A percentile compares a stretch with the other conserved stretches of the same genome.
Evolutionary conservation across 1,139 yeast genomes (phyloP).

Genomic region (Yamadazyma atmosphaerica): DNA sequence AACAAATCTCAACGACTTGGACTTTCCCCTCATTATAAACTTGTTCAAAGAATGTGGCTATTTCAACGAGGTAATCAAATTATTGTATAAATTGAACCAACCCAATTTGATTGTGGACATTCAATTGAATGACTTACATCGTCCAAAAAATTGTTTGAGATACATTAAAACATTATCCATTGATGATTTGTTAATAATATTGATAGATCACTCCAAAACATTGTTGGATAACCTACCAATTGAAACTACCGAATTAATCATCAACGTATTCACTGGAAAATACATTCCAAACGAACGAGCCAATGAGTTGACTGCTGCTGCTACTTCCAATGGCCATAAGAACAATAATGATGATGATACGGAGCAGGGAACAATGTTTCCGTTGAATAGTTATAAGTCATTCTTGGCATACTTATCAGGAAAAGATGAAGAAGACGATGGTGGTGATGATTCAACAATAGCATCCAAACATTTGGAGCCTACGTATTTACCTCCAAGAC

Average conservation of each 20-base stretch:
- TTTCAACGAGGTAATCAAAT: constrained; percentile 63
- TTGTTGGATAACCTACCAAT: constrained; percentile 71
- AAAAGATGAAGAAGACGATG: constrained; percentile 9
- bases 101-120: constrained; percentile 79
- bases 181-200: constrained; percentile 74
- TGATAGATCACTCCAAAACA: constrained; percentile 64
- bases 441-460: constrained; percentile 16
- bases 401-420: constrained; percentile 65
- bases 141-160: constrained; percentile 60
- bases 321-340: constrained; percentile 6
- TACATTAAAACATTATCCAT: constrained; percentile 71
- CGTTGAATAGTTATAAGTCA: constrained; percentile 67
- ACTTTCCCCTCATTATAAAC: constrained; percentile 67
- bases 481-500: constrained; percentile 90
- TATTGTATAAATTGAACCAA: constrained; percentile 72
- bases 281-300: constrained; percentile 47
- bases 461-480: constrained; percentile 35
- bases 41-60: constrained; percentile 80
- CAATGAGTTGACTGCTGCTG: constrained; percentile 7
- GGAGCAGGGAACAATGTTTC: constrained; percentile 8
- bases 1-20: constrained; percentile 46
- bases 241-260: constrained; percentile 78
- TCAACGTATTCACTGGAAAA: constrained; percentile 86
- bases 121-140: constrained; percentile 64
- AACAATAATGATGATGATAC: constrained; percentile 3